phyloP scores from a whole-genome alignment of 768 basidiomycete species.

The Lactifluus subvellereus region DNA sequence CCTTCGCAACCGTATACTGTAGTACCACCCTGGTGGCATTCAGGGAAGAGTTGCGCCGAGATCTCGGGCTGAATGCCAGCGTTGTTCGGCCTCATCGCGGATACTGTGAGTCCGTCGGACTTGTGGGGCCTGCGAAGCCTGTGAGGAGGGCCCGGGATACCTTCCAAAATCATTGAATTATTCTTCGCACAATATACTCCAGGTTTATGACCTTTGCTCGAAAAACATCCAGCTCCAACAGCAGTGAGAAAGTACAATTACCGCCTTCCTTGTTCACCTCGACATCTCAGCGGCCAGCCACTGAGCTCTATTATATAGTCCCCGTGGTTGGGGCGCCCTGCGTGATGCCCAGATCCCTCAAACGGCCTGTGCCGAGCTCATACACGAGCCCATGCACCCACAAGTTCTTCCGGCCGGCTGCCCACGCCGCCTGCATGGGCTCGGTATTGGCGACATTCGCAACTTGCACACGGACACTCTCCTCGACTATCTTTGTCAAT shows the following conservation, averaged over 20 bases:
- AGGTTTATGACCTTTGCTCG: too few relatives aligned
- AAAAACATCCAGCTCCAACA: background rate
- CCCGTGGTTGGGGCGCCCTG: background rate
- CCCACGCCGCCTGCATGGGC: constrained; percentile 29
- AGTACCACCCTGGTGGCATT: too few relatives aligned
- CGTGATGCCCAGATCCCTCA: constrained; percentile 28
- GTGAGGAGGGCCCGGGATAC: too few relatives aligned
- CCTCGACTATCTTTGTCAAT: constrained; percentile 19
- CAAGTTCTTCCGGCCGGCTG: constrained; percentile 35
- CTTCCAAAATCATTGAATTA: too few relatives aligned
- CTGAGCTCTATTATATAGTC: background rate
- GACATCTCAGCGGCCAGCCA: too few relatives aligned
- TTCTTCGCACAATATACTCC: too few relatives aligned
- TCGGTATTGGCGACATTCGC: constrained; percentile 26
- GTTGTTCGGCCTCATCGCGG: too few relatives aligned
- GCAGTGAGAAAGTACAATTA: background rate
- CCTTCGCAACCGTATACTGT: too few relatives aligned
- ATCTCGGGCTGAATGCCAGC: too few relatives aligned
- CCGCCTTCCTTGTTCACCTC: background rate
- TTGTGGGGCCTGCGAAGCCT: too few relatives aligned
- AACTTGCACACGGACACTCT: constrained; percentile 28
- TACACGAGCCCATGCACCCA: constrained; percentile 53
- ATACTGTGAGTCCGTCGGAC: too few relatives aligned
- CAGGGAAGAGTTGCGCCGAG: too few relatives aligned
- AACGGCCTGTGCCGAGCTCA: constrained; percentile 29